Evolutionary conservation across 495 filamentous ascomycete species (phyloP), one percentile per base, ranked within the genome.

Genomic region (Hypoxylon rickii): DNA sequence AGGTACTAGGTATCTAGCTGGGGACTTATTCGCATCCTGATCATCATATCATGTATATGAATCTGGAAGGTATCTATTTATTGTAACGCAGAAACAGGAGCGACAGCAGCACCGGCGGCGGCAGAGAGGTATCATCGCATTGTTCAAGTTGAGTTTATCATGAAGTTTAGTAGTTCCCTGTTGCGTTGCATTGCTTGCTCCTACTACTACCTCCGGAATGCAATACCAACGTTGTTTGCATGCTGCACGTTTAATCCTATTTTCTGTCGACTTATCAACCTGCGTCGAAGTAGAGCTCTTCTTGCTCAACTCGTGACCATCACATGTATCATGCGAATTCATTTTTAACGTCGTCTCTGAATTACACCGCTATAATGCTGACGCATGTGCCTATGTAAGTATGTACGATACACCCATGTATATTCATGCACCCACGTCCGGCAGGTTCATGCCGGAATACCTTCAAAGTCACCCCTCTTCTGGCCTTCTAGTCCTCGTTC

Each of bases 281-380:
- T n/a, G n/a, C n/a, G n/a, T n/a, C n/a, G n/a, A n/a, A n/a, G n/a
- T n/a, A n/a, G n/a, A n/a, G 10, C 10, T 10, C 10, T 11, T 20
- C 17, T 40, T 6, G 19, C 24, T 40, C 2, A 4, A 33, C 44
- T 31, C 44, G 4, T 37, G 1, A 37, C 10, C 33, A 31, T 17
- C 31, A 7, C 31, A 19, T 37, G 10, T 38, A 17, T 45, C 41
- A 47, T 55, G 38, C 37, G 48, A 55, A 55, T 19, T n/a, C 44
- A n/a, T 26, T 34, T 17, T 18, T 29, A 24, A 48, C n/a, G 13
- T 26, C 41, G 36, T 36, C 34, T 29, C 41, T 36, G 52, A 48
- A 48, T 47, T 26, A 2, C 5, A 34, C 26, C 21, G 12, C 10
- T 15, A 41, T 20, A 32, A 29, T 43, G 7, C 39, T 20, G 20